A percentile compares a stretch with the other conserved stretches of the same genome.
phyloP scores from a whole-genome alignment of 2,329 filamentous ascomycete genomes.

The Lanzia echinophila region DNA sequence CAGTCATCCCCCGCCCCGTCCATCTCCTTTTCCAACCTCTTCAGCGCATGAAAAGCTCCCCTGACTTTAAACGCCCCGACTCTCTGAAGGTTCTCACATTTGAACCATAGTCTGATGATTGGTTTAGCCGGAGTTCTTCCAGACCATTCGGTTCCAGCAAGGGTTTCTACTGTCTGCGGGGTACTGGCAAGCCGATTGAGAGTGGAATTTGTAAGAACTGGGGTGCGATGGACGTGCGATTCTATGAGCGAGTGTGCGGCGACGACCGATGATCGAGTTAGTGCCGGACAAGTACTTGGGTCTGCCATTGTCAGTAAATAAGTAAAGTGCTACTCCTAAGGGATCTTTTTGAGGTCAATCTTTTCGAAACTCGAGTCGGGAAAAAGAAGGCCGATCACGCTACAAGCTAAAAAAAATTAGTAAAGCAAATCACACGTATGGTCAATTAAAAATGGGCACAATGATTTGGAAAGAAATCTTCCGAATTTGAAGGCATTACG shows the following conservation, averaged over 20 bases:
- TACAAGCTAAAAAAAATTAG: neutral
- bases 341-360: neutral
- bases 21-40: slow-evolving; percentile 57
- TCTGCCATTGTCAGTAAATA: slow-evolving; percentile 42
- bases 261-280: slow-evolving; percentile 66
- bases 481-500: slow-evolving; percentile 19
- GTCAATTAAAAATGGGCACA: neutral
- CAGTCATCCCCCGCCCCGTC: slow-evolving; percentile 56
- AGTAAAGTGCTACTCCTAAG: neutral
- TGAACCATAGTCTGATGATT: slow-evolving; percentile 75
- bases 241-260: slow-evolving; percentile 67
- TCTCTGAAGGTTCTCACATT: slow-evolving; percentile 88
- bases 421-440: neutral
- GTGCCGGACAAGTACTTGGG: slow-evolving; percentile 48
- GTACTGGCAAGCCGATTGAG: slow-evolving; percentile 69
- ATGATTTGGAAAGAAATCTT: neutral
- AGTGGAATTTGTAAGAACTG: slow-evolving; percentile 72
- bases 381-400: slow-evolving; percentile 1
- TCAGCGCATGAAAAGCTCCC: slow-evolving; percentile 82
- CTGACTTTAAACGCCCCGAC: slow-evolving; percentile 90
- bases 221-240: slow-evolving; percentile 73
- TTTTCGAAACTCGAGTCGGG: neutral
- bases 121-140: slow-evolving; percentile 54
- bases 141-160: slow-evolving; percentile 51
- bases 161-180: slow-evolving; percentile 48